These are phyloP conservation scores for Yarrowia bubula DNA, from an alignment of 805 yeast species.

Conservation along the genomic window DNA sequence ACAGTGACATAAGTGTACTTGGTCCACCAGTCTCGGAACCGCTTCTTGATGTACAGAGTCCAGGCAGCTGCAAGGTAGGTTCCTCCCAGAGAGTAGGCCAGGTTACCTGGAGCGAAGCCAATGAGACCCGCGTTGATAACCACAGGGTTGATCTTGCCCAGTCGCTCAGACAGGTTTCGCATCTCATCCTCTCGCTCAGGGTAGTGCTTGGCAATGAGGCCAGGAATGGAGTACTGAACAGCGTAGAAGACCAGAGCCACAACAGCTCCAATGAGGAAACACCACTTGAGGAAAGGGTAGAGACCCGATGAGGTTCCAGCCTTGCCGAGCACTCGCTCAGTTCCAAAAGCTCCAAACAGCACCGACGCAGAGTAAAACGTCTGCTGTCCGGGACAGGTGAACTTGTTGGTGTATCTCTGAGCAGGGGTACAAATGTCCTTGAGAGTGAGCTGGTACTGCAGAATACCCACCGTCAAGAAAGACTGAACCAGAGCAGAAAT, in stretches of 20 bases:
- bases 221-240: slow-evolving; percentile 29
- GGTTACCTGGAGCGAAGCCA: slow-evolving; percentile 31
- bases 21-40: slow-evolving; percentile 52
- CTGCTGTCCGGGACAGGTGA: slow-evolving; percentile 41
- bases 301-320: slow-evolving; percentile 28
- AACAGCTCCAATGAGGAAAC: slow-evolving; percentile 34
- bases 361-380: slow-evolving; percentile 52
- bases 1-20: slow-evolving; percentile 51
- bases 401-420: slow-evolving; percentile 23
- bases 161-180: neutral
- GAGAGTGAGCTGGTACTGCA: slow-evolving; percentile 39
- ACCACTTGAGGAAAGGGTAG: slow-evolving; percentile 32
- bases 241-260: slow-evolving; percentile 28
- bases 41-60: slow-evolving; percentile 46
- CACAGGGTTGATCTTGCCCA: neutral
- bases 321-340: slow-evolving; percentile 44
- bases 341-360: slow-evolving; percentile 48
- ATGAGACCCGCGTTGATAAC: neutral
- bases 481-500: slow-evolving; percentile 44
- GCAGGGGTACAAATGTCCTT: slow-evolving; percentile 33
- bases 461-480: slow-evolving; percentile 36
- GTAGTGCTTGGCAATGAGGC: neutral
- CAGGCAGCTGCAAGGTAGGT: slow-evolving; percentile 44
- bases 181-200: neutral
- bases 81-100: slow-evolving; percentile 46